These are phyloP conservation scores for Hypomyces perniciosus DNA, from an alignment of 2,329 filamentous ascomycete genomes.

Conservation along the genomic window DNA sequence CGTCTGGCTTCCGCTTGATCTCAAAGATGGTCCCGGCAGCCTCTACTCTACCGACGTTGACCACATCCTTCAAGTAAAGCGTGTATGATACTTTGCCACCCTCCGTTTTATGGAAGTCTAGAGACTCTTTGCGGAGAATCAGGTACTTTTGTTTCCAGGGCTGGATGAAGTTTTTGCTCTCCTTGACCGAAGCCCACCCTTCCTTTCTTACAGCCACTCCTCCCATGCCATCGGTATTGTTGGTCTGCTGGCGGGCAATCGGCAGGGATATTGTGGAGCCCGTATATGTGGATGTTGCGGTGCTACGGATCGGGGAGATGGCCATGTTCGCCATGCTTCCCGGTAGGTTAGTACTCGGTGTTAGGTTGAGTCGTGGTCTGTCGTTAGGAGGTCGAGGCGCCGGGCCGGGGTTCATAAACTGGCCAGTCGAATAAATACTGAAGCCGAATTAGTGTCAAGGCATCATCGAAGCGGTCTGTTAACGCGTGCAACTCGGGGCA, in stretches of 20 bases:
- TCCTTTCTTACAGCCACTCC: constrained; percentile 73
- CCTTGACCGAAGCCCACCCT: constrained; percentile 80
- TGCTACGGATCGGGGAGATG: constrained; percentile 63
- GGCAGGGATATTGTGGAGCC: constrained; percentile 68
- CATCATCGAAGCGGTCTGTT: background rate
- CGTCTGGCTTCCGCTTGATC: constrained; percentile 70
- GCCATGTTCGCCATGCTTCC: constrained; percentile 76
- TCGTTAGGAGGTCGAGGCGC: constrained; percentile 85
- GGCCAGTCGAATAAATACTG: constrained; percentile 54
- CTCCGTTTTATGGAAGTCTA: constrained; percentile 92
- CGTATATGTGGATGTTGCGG: constrained; percentile 60
- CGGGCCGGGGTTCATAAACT: constrained; percentile 96
- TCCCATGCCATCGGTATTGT: constrained; percentile 56
- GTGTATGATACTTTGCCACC: constrained; percentile 82
- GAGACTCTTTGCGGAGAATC: constrained; percentile 82
- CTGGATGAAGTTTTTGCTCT: constrained; percentile 79
- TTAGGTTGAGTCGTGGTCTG: constrained; percentile 73
- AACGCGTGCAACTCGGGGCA: background rate
- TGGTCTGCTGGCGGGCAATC: constrained; percentile 57
- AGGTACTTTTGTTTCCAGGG: constrained; percentile 88
- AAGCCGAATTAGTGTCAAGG: constrained; percentile 10
- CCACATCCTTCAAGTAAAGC: constrained; percentile 78
- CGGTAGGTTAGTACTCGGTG: constrained; percentile 66
- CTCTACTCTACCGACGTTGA: constrained; percentile 86
- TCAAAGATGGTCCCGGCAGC: constrained; percentile 90